phyloP scores from a whole-genome alignment of 2,329 filamentous ascomycete genomes.

The Aspergillus spinulosporus region DNA sequence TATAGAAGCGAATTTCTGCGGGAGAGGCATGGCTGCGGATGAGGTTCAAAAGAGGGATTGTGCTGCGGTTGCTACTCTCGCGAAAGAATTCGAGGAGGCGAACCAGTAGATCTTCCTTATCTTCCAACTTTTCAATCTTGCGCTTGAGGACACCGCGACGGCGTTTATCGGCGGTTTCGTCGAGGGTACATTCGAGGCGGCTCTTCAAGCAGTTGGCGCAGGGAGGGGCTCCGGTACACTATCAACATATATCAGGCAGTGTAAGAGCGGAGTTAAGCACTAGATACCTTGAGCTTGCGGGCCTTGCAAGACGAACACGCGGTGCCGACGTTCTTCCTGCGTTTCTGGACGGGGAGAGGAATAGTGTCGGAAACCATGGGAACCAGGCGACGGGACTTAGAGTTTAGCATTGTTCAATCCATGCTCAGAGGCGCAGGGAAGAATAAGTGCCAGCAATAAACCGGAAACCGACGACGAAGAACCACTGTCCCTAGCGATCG shows the following conservation, averaged over 20 bases:
- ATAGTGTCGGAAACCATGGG: constrained; percentile 19
- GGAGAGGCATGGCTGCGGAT: constrained; percentile 31
- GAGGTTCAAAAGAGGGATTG: constrained; percentile 26
- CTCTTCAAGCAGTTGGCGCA: constrained; percentile 27
- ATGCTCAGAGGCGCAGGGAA: constrained; percentile 7
- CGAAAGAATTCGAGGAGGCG: constrained; percentile 27
- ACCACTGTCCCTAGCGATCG: not conserved
- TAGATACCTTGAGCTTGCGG: constrained; percentile 29
- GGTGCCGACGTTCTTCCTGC: constrained; percentile 27
- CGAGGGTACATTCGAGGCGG: constrained; percentile 26
- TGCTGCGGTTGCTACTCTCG: constrained; percentile 22
- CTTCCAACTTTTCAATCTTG: constrained; percentile 27
- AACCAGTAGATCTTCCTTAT: constrained; percentile 28
- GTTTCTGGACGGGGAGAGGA: constrained; percentile 18
- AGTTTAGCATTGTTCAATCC: constrained; percentile 20
- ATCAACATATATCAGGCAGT: not conserved
- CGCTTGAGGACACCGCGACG: constrained; percentile 29
- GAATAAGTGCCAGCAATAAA: not conserved
- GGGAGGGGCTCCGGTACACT: constrained; percentile 28
- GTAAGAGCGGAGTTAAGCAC: not conserved
- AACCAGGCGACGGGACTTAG: constrained; percentile 20
- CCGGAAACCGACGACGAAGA: not conserved
- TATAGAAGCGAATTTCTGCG: constrained; percentile 28
- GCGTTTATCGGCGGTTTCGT: constrained; percentile 25
- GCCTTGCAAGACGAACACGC: constrained; percentile 28